phyloP scores from a whole-genome alignment of 2,329 filamentous ascomycete genomes.

The Paecilomyces niveus region DNA sequence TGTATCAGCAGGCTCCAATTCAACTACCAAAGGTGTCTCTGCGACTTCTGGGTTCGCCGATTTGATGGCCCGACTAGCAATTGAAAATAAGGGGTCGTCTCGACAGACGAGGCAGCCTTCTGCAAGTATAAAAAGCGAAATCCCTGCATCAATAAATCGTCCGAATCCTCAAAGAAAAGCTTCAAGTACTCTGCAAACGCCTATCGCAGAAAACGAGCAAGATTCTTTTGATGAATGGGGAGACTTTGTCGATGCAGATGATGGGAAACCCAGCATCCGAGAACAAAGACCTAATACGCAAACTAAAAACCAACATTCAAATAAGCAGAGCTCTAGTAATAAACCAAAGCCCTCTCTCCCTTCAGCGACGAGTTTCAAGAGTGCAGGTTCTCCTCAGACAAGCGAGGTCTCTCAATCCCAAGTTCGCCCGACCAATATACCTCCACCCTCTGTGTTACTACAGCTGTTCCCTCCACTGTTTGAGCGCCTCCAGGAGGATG shows the following conservation, averaged over 20 bases:
- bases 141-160: constrained; percentile 7
- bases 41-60: constrained; percentile 12
- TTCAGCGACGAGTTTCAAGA: not conserved
- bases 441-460: constrained; percentile 77
- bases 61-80: constrained; percentile 21
- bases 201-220: constrained; percentile 17
- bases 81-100: constrained; percentile 15
- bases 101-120: not conserved
- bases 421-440: constrained; percentile 73
- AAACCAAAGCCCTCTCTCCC: not conserved
- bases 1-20: not conserved
- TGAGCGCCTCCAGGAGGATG: constrained; percentile 53
- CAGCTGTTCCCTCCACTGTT: constrained; percentile 68
- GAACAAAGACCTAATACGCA: not conserved
- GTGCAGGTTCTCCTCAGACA: not conserved
- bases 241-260: constrained; percentile 43
- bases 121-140: not conserved
- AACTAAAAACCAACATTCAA: not conserved
- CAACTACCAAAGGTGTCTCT: not conserved
- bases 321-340: not conserved
- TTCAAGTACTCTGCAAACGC: constrained; percentile 3
- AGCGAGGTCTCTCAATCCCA: constrained; percentile 7
- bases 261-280: not conserved
- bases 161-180: constrained; percentile 4
- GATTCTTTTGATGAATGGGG: constrained; percentile 46